phyloP scores from a whole-genome alignment of 2,329 filamentous ascomycete genomes.

The Elsinoe perseae region DNA sequence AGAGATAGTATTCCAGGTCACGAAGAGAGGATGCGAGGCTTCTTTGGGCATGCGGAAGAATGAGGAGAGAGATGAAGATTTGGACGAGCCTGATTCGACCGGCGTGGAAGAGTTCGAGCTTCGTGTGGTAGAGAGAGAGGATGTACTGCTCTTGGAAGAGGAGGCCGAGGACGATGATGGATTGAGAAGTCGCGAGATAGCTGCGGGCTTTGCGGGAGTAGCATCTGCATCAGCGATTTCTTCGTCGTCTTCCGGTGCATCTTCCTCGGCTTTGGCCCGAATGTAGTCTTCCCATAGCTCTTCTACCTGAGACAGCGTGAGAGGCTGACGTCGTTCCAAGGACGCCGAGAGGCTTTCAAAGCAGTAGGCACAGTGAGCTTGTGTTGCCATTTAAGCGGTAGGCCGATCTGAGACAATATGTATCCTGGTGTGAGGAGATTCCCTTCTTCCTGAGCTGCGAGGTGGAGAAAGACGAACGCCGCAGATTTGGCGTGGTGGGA shows the following conservation, averaged over 20 bases:
- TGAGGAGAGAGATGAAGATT: conserved; percentile 37
- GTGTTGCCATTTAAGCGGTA: conserved; percentile 60
- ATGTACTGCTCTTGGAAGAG: conserved; percentile 27
- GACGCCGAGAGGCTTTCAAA: conserved; percentile 78
- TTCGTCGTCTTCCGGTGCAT: conserved; percentile 23
- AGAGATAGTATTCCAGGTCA: conserved; percentile 82
- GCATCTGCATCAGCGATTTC: conserved; percentile 25
- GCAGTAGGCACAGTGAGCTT: conserved; percentile 82
- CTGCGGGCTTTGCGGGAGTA: conserved; percentile 32
- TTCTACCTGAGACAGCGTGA: conserved; percentile 62
- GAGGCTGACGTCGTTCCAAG: conserved; percentile 60
- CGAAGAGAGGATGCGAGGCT: conserved; percentile 64
- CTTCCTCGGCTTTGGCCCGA: conserved; percentile 35
- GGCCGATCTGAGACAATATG: too few relatives aligned
- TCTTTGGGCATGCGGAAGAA: conserved; percentile 22
- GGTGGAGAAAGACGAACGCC: too few relatives aligned
- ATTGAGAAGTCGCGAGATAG: conserved; percentile 38
- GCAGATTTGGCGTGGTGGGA: too few relatives aligned
- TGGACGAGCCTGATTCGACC: conserved; percentile 41
- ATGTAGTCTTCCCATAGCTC: conserved; percentile 55
- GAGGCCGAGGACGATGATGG: conserved; percentile 22
- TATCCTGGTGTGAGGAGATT: neutral
- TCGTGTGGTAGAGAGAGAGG: conserved; percentile 19
- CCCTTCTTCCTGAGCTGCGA: too few relatives aligned
- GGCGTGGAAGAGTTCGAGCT: conserved; percentile 26